Evolutionary conservation across 2,329 filamentous ascomycete genomes (phyloP), one percentile per base, ranked within the genome.

Genomic region (Phialocephala subalpina): DNA sequence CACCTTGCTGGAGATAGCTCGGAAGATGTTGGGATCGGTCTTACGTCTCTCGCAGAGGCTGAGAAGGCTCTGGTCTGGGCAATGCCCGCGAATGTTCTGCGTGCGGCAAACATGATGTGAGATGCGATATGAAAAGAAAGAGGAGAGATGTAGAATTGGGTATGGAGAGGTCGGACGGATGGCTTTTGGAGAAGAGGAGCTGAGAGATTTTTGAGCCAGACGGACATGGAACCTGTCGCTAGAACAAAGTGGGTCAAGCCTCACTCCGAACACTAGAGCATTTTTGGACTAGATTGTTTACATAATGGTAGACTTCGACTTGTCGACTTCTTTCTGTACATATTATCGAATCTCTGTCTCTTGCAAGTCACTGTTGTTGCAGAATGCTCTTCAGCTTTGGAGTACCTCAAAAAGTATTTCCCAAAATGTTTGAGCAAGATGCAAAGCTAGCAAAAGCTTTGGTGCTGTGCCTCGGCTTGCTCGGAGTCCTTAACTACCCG

Each of bases 31-130:
- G 60, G 45, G n/a, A 58, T 35, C 81, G 42, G 36, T 59, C 87
- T 81, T 82, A 94, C 92, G 83, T 93, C 86, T 82, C 89, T 86
- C 76, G 91, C 90, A 78, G 92, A 91, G 79, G 87, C 91, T 78
- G 92, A 93, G 84, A 94, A 94, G 80, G 91, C 90, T 78, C 92
- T 89, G 82, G 89, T 87, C 85, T 93, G 91, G 81, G 91, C 77
- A 73, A 83, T 77, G 74, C 80, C 81, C 76, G 84, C 79, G 68
- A 82, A 73, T 74, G 83, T 83, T 75, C 88, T 84, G 73, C 87
- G 85, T 80, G 87, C 85, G 77, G 90, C 87, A 81, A 95, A 95
- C 93, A 97, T 94, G 72, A 74, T 90, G 72, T 58, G 47, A 64
- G 62, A 47, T 67, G 66, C 70, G 64, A 62, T 61, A 53, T 68